Evolutionary conservation across 108 stramenopile genomes (phyloP), one percentile per base, ranked within the genome.

Genomic region (Pseudonitzschia pungens): DNA sequence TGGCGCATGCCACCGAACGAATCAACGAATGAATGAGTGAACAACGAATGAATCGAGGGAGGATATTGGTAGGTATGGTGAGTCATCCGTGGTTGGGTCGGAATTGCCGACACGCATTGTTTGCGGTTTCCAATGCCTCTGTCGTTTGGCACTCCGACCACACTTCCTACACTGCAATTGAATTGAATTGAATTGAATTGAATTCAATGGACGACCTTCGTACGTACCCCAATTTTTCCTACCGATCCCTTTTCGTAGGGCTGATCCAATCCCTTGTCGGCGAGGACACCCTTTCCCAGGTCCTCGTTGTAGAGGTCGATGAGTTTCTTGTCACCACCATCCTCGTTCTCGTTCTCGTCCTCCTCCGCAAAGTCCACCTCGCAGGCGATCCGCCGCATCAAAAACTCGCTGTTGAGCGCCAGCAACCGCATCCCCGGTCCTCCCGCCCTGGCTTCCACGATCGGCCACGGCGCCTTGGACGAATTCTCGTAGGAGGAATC

Each of bases 381-480:
- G 31, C 85, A 86, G 43, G 78, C 89, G 64, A 94, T 91, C 3
- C 92, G 80, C 15, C 89, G 69, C 92, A 94, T 94, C 57, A 91
- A 69, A 65, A 91, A 85, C 71, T 94, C 92, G 33, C 81, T 83
- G 63, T 91, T 94, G 27, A 91, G 75, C 0, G 89, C 72, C 14
- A 94, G 76, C 21, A 91, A 75, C 60, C 70, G 70, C 87, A 90
- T 88, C 0, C 92, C 92, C 0, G 85, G 87, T 24, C 78, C 71
- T 14, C 81, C 81, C 12, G 82, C 56, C 21, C 71, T 69, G 27
- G 89, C 75, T 72, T 94, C 90, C 7, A 94, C 90, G 36, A 94
- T 87, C 14, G 92, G 92, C 88, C 89, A 91, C 0, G 92, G 92
- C 0, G 88, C 81, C 51, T 70, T 66, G 2, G 79, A 70, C 6